Evolutionary conservation across 108 stramenopile genomes (phyloP), one percentile per base, ranked within the genome.

Genomic region (Nitzschia inconspicua): DNA sequence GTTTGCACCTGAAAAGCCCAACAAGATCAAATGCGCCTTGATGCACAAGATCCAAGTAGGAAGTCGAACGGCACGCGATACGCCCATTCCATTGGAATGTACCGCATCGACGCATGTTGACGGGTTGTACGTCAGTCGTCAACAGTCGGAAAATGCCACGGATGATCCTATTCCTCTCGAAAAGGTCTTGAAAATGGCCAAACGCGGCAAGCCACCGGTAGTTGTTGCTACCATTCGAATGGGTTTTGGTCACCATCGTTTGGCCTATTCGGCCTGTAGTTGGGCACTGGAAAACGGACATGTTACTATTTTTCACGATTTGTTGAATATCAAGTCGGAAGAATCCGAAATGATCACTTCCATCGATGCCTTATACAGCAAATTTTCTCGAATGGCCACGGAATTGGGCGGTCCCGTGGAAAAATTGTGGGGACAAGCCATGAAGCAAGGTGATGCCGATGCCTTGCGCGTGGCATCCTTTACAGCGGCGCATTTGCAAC

Each of bases 221-320:
- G 71, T 95, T 3, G 80, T 95, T 18, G 94, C 88, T 4, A 93
- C 94, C 27, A 95, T 95, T 69, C 90, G 94, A 3, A 95, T 95
- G 94, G 94, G 94, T 48, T 95, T 95, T 63, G 94, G 94, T 49
- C 94, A 95, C 77, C 94, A 95, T 75, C 92, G 94, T 35, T 78
- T 95, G 58, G 94, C 94, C 30, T 93, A 95, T 65, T 78, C 86
- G 19, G 85, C 88, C 44, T 70, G 80, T 32, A 86, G 84, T 24
- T 95, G 94, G 94, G 88, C 84, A 9, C 54, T 93, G 50, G 55
- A 65, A 30, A 36, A 54, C 27, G 75, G 71, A 7, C 62, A 74
- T 36, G 52, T 59, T 0, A 73, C 75, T 10, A 83, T 83, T 67
- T 95, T 95, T 77, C 94, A 95, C 73, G 94, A 95, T 69, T 78